Evolutionary conservation across 495 filamentous ascomycete species (phyloP).

Genomic region (Trichoderma orchidacearum): DNA sequence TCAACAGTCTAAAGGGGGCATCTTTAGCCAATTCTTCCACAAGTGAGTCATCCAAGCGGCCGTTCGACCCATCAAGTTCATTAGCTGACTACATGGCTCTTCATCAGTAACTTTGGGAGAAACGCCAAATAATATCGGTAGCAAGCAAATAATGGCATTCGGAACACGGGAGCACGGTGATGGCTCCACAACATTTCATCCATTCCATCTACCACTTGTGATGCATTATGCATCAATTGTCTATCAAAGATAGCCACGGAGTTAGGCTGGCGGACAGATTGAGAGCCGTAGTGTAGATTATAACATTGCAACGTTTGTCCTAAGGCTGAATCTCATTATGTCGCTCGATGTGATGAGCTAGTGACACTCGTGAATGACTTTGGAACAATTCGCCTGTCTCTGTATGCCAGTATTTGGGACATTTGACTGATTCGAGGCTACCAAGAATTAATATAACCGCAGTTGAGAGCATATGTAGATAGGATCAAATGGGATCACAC

Average conservation of each 20-base stretch:
- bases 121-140: background rate
- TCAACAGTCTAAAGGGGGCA: background rate
- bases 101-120: background rate
- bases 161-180: background rate
- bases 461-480: background rate
- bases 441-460: background rate
- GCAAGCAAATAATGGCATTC: background rate
- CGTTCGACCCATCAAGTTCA: background rate
- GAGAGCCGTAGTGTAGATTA: background rate
- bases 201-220: background rate
- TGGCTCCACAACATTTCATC: background rate
- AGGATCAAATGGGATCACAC: too few relatives aligned
- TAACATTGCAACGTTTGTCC: too few relatives aligned
- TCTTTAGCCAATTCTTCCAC: constrained; percentile 1
- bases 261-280: background rate
- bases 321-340: too few relatives aligned
- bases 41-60: background rate
- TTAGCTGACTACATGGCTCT: background rate
- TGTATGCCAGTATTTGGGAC: background rate
- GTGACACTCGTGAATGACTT: background rate
- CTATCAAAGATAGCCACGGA: background rate
- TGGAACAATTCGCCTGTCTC: too few relatives aligned
- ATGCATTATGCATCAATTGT: background rate
- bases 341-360: background rate
- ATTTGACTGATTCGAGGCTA: background rate